Evolutionary conservation across 1,139 yeast species (phyloP), one percentile per base, ranked within the genome.

Genomic region (Kluyveromyces sp.): DNA sequence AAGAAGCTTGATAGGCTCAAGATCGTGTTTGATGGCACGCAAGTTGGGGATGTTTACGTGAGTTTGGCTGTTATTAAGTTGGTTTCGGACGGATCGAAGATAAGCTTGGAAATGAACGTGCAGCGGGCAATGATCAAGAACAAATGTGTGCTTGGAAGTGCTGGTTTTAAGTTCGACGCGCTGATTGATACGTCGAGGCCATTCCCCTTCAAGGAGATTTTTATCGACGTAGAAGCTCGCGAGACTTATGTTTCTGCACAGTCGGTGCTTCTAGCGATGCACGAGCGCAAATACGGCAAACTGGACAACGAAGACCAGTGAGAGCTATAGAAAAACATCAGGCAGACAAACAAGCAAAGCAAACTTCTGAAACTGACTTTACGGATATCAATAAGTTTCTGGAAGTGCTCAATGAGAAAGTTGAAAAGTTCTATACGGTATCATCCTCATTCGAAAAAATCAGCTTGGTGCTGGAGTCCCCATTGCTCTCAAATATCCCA

Each of bases 401-500:
- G 15, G 30, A 32, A 7, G 15, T 8, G 5, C 21, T 41, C 7
- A 31, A 37, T 8, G 25, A 27, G 7, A 40, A 38, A 15, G 21
- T 45, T 32, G 37, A 26, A 10, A 27, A 28, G 29, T n/a, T 38
- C 29, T 32, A 40, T 32, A 7, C 27, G 1, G 27, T 27, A 21
- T 31, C 41, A 21, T 37, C 42, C 7, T 28, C 30, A 4, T 34
- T 46, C 4, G 40, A 43, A 21, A 41, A 39, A 31, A 36, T 47
- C 5, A 38, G 29, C 28, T 7, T 50, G 8, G 25, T 44, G 21
- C 45, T 57, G 25, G 65, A 61, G 45, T 54, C 52, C 37, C 43
- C 61, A 10, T 40, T 39, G 21, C 30, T 61, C 2, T 51, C 49
- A 10, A 53, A 57, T 40, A 45, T 54, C 7, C 57, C 62, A 3